Base-by-base conservation (phyloP, 345 rosid species). In the Rhodamnia argentea region DNA sequence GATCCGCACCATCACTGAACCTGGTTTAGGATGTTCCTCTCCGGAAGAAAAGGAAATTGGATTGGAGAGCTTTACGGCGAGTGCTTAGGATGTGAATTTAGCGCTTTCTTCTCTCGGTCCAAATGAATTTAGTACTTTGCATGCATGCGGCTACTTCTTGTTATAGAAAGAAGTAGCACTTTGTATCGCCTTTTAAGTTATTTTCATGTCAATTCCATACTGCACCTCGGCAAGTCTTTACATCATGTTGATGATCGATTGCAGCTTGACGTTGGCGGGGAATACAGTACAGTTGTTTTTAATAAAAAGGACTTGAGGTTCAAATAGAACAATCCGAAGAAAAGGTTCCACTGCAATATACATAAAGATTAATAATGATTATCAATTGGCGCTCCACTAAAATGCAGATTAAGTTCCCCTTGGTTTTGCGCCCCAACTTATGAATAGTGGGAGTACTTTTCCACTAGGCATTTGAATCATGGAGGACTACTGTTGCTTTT, bases 1-100 rank as follows among this genome's bases (percentile, higher is more conserved):
- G 82, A 87, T 82, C 88, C 88, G 14, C 84, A 84, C 16, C 88
- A 87, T 12, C 88, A 87, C 52, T 87, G 62, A 82, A 42, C 81
- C 47, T 24, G 4, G 14, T 22, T 44, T 56, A 13, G 47, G 47
- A 37, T 13, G 81, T 22, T 20, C 42, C 7, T 3, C 47, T 10
- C 81, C 6, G 40, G 26, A 9, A 70, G 78, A 10, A 50, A 12
- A 50, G 10, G 78, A 64, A 2, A 9, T 8, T 70, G 24, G 12
- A 70, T 32, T 9, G 13, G 24, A 18, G 44, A 70, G 24, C 24
- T 4, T 29, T 64, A 29, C 23, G 20, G 12, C 11, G 20, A 9
- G 6, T 70, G 37, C 42, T 70, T 20, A 70, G 47, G 24, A 70
- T 37, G 22, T 37, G 18, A 22, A 1, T 70, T 18, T 13, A 11